phyloP scores from a whole-genome alignment of 2,329 filamentous ascomycete genomes.

The Ceratocystis variospora region DNA sequence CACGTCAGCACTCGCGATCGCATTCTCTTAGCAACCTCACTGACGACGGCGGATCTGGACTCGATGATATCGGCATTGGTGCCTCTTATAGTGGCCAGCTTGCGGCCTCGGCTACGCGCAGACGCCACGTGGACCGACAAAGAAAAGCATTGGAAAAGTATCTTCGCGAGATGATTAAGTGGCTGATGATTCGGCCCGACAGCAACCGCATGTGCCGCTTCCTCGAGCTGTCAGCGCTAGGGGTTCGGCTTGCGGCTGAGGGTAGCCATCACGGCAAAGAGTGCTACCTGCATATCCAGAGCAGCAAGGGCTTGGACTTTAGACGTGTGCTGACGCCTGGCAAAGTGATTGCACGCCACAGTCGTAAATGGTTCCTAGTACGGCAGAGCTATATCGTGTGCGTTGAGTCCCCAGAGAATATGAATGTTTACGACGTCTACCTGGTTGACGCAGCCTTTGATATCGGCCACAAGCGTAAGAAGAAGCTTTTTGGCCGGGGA shows the following conservation, averaged over 20 bases:
- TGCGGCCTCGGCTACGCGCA: constrained; percentile 37
- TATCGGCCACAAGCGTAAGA: constrained; percentile 61
- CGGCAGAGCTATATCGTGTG: constrained; percentile 94
- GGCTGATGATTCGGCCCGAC: constrained; percentile 91
- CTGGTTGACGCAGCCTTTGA: constrained; percentile 83
- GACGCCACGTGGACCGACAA: constrained; percentile 66
- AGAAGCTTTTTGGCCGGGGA: constrained; percentile 33
- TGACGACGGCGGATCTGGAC: constrained; percentile 32
- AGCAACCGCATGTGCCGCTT: constrained; percentile 95
- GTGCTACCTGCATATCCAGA: constrained; percentile 83
- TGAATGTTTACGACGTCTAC: constrained; percentile 98
- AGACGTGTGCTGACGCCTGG: constrained; percentile 64
- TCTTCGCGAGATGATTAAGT: constrained; percentile 83
- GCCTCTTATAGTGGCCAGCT: constrained; percentile 32
- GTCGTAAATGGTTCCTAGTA: constrained; percentile 95
- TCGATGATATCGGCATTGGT: constrained; percentile 24
- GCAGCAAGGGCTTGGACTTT: constrained; percentile 76
- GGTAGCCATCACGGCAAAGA: constrained; percentile 97
- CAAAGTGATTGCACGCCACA: constrained; percentile 68
- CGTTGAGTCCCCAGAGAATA: constrained; percentile 95
- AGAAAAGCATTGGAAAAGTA: constrained; percentile 79
- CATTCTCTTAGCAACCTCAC: constrained; percentile 27
- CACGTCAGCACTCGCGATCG: neutral
- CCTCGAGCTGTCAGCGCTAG: constrained; percentile 82
- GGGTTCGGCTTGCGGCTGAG: constrained; percentile 84